A percentile compares a stretch with the other conserved stretches of the same genome.
These are phyloP conservation scores for Stemphylium lycopersici DNA, from an alignment of 2,329 filamentous ascomycete genomes.

Conservation along the genomic window DNA sequence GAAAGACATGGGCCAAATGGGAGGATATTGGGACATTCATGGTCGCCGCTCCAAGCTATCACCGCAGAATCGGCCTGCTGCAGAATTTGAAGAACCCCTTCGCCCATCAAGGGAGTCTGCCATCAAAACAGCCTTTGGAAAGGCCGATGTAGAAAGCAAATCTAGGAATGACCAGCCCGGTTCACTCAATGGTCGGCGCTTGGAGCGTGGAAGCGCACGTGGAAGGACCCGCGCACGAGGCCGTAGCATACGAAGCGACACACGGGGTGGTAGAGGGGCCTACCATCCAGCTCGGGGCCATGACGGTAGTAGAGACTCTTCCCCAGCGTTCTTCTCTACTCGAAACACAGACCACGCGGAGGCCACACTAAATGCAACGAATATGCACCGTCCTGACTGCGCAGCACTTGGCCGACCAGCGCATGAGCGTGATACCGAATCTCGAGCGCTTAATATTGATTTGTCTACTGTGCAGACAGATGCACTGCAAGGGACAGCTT, in stretches of 20 bases:
- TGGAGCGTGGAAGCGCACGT: background rate
- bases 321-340: too few species aligned
- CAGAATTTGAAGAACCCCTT: background rate
- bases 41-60: background rate
- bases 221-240: background rate
- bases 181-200: background rate
- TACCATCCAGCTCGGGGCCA: too few species aligned
- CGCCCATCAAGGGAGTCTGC: slow-evolving; percentile 1
- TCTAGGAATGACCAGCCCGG: background rate
- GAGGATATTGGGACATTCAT: background rate
- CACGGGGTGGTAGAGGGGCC: background rate
- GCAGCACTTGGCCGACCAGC: too few species aligned
- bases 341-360: too few species aligned
- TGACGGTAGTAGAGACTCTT: too few species aligned
- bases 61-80: background rate
- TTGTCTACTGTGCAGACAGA: background rate
- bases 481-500: background rate
- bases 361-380: too few species aligned
- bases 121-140: background rate
- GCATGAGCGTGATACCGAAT: background rate
- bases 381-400: too few species aligned
- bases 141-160: background rate
- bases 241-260: background rate
- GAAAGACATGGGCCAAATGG: background rate
- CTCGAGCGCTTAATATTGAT: background rate